Evolutionary conservation across 768 basidiomycete species (phyloP), one percentile per base, ranked within the genome.

Genomic region (Daedaleopsis sinensis): DNA sequence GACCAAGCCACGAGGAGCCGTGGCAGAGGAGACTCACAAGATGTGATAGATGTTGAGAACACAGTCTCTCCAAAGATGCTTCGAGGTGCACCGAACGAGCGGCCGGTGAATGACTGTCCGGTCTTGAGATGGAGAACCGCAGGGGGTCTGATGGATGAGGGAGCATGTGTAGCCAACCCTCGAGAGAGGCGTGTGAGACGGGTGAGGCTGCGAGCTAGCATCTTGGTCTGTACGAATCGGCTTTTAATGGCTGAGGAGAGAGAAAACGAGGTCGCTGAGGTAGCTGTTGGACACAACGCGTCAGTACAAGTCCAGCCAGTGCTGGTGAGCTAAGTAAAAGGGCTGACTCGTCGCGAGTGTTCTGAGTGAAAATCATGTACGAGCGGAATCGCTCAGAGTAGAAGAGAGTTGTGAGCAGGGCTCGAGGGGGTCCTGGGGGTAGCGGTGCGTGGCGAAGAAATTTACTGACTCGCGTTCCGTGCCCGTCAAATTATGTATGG

Each of bases 31-130:
- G 10, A 80, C 91, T 68, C 64, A 94, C 95, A 99, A 43, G 95
- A 97, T 1, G 97, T 99, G 74, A 99, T 99, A 46, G 94, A 96
- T 36, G 97, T 99, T 15, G 94, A 96, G 77, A 99, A 99, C 32
- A 99, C 97, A 1, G 96, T 97, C 81, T 99, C 97, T 55, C 97
- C 97, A 77, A 85, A 98, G 56, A 88, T 85, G 71, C 92, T 94
- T 69, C 81, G 87, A 47, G 88, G 87, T 24, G 91, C 88, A 65
- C 97, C 97, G 73, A 99, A 99, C 5, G 90, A 90, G 44, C 85
- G 85, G 21, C 97, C 97, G 53, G 79, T 71, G 83, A 97, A 99
- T 9, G 91, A 91, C 76, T 99, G 90, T 52, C 97, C 97, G 16
- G 92, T 88, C 77, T 96, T 95, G 52, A 99, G 83, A 77, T 98